Base-by-base conservation (phyloP, 305 asterid species). In the Fraxinus platypoda region DNA sequence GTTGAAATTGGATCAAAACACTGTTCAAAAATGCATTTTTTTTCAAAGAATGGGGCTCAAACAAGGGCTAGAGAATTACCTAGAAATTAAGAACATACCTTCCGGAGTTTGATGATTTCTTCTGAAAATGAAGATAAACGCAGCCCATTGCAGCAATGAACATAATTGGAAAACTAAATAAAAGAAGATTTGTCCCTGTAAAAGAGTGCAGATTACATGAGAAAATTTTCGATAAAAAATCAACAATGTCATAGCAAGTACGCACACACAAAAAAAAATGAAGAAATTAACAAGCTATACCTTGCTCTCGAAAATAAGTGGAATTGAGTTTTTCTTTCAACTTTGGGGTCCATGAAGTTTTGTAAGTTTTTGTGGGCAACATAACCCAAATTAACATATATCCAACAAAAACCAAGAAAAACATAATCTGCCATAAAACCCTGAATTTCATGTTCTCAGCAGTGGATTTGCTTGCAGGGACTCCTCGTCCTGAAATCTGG, bases 251-350 rank as follows among this genome's bases (percentile, higher is more conserved):
- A 41, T 25, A 23, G 30, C 71, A 21, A 26, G 3, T 13, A 41
- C 3, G 26, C 70, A 6, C 8, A 3, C 8, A 6, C 26, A 25
- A 5, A 8, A 26, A 8, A 28, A 66, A 62, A 52, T 11, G 15
- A 52, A 64, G 13, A 30, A 70, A 1, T 17, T 28, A 17, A 75
- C 21, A 80, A 71, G n/a, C 3, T 6, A 72, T 28, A 92, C 94
- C 94, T 92, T 92, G 95, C 86, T 89, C 95, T 77, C 92, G 74
- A 79, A 92, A 92, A 87, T 88, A 90, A 75, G 95, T 90, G 77
- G 94, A 87, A 82, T 87, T 83, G 81, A 92, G 90, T 0, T 34
- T 81, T 12, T 76, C 25, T 3, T 68, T 52, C 33, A 92, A 81
- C n/a, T 85, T 78, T 52, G 86, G 91, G 74, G 89, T 38, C 95